A percentile compares a stretch with the other conserved stretches of the same genome.
Evolutionary conservation across 2,329 filamentous ascomycete genomes (phyloP).

Genomic region (Fusarium sp.): DNA sequence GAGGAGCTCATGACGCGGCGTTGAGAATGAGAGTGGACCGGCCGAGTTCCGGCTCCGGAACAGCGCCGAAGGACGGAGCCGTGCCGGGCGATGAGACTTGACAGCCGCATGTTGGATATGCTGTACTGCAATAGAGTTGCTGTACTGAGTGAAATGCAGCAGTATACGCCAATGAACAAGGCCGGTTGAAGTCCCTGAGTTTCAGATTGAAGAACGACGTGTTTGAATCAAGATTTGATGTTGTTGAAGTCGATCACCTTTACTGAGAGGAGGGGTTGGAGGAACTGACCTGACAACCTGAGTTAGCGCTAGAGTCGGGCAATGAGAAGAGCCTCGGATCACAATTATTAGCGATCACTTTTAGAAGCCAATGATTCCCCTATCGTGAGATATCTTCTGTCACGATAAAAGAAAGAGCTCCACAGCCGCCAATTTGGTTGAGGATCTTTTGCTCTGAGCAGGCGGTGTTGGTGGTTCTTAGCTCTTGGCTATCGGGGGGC

Average conservation of each 20-base stretch:
- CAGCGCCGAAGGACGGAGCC: conserved; percentile 31
- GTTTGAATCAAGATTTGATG: background rate
- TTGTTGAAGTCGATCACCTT: conserved; percentile 13
- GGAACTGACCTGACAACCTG: conserved; percentile 4
- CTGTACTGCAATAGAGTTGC: background rate
- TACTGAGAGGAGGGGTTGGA: conserved; percentile 17
- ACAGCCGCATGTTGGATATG: conserved; percentile 28
- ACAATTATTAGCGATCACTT: background rate
- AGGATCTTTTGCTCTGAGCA: conserved; percentile 13
- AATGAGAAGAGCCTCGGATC: conserved; percentile 18
- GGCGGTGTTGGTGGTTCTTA: conserved; percentile 8
- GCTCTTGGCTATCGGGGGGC: conserved; percentile 35
- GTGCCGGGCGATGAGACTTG: conserved; percentile 31
- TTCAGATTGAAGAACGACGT: background rate
- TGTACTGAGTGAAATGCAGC: background rate
- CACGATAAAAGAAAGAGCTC: conserved; percentile 9
- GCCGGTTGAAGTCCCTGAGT: background rate
- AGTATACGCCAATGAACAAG: background rate
- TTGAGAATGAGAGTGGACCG: conserved; percentile 20
- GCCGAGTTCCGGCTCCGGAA: conserved; percentile 26
- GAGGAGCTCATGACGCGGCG: conserved; percentile 38
- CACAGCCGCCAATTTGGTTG: conserved; percentile 8
- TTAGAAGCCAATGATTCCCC: background rate
- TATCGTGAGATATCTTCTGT: conserved; percentile 16
- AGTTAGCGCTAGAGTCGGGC: conserved; percentile 1